Percentiles rank a stretch among this genome's conserved stretches.
Conservation (phyloP, 805 yeast species). For the Yueomyces sp. region DNA sequence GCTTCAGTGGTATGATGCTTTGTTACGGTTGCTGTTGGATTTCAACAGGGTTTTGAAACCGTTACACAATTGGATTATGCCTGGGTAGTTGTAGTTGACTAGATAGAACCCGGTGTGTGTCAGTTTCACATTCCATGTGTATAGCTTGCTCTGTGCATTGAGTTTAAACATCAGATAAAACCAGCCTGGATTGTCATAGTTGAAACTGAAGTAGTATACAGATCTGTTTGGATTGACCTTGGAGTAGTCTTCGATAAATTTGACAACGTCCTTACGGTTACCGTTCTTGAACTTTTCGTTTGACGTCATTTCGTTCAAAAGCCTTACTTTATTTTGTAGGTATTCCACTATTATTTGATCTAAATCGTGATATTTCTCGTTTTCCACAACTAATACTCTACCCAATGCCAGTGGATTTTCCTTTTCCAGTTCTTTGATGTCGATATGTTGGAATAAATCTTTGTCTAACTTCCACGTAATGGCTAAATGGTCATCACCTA, state of each 20-base stretch:
- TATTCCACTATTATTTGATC: constrained; percentile 88
- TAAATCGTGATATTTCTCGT: constrained; percentile 62
- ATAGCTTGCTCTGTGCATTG: constrained; percentile 49
- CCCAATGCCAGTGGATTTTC: constrained; percentile 53
- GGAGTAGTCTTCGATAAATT: constrained; percentile 80
- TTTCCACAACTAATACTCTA: constrained; percentile 49
- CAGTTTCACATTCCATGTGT: constrained; percentile 85
- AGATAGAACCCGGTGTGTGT: constrained; percentile 76
- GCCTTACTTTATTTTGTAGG: constrained; percentile 67
- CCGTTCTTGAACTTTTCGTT: constrained; percentile 83
- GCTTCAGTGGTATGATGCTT: constrained; percentile 1
- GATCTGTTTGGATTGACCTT: constrained; percentile 84
- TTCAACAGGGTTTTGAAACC: constrained; percentile 71
- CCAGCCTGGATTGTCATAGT: constrained; percentile 90
- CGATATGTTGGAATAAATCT: constrained; percentile 81
- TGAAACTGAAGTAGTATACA: constrained; percentile 81
- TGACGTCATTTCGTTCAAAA: constrained; percentile 70
- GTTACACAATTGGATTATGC: constrained; percentile 75
- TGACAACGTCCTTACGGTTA: constrained; percentile 62
- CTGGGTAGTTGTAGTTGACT: constrained; percentile 74
- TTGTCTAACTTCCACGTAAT: constrained; percentile 95
- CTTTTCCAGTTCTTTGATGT: constrained; percentile 62
- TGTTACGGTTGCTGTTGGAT: constrained; percentile 17
- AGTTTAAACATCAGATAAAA: constrained; percentile 78
- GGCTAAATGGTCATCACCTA: constrained; percentile 77